phyloP scores from a whole-genome alignment of 2,329 filamentous ascomycete genomes.

The Colletotrichum acutatum region DNA sequence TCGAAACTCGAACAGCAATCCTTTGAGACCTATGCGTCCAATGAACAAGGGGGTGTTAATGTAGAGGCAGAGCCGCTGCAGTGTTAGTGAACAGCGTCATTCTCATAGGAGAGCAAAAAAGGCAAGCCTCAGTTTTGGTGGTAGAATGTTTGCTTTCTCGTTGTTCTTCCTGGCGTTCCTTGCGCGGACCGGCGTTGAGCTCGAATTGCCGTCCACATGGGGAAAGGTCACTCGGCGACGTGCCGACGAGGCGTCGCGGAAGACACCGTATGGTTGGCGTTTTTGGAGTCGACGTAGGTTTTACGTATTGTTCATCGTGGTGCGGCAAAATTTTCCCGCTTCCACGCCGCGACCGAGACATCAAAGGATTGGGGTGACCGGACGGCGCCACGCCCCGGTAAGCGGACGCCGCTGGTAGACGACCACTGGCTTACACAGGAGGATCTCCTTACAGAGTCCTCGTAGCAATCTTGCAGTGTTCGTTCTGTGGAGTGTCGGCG shows the following conservation, averaged over 20 bases:
- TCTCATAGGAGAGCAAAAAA: not conserved
- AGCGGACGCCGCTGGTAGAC: slow-evolving; percentile 12
- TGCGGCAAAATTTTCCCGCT: slow-evolving; percentile 14
- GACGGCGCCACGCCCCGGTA: slow-evolving; percentile 24
- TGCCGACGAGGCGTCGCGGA: slow-evolving; percentile 16
- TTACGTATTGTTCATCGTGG: not conserved
- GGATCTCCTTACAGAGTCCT: not conserved
- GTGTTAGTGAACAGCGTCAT: slow-evolving; percentile 1
- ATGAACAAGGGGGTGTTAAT: not conserved
- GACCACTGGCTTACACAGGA: not conserved
- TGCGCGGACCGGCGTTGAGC: slow-evolving; percentile 26
- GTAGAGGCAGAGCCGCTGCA: not conserved
- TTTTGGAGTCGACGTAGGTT: slow-evolving; percentile 1
- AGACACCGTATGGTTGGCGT: not conserved
- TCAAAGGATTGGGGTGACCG: slow-evolving; percentile 23
- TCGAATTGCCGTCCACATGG: slow-evolving; percentile 16
- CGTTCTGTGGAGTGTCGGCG: not conserved
- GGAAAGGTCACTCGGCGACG: slow-evolving; percentile 24
- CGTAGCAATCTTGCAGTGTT: not conserved
- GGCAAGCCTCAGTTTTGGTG: slow-evolving; percentile 23
- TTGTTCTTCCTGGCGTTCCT: slow-evolving; percentile 24
- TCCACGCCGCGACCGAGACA: slow-evolving; percentile 13
- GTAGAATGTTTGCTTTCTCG: slow-evolving; percentile 21
- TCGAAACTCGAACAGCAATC: not conserved
- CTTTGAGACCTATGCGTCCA: not conserved